These are phyloP conservation scores for Cyclotella distinguenda DNA, from an alignment of 108 stramenopile species.

Conservation along the genomic window DNA sequence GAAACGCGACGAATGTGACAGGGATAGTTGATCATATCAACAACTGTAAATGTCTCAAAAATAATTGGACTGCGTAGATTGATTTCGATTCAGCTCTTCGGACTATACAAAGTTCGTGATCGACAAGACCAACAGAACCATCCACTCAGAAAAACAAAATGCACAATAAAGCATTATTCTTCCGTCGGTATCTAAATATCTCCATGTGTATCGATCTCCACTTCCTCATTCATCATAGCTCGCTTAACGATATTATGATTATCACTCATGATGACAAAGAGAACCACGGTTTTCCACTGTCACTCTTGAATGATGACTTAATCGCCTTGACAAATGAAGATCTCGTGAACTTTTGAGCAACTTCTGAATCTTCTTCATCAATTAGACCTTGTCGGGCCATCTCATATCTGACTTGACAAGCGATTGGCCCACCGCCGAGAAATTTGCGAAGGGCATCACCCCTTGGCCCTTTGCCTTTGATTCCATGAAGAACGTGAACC, in stretches of 20 bases:
- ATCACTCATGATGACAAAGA: background rate
- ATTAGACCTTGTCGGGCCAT: constrained; percentile 29
- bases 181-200: background rate
- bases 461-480: constrained; percentile 66
- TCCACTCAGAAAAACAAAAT: background rate
- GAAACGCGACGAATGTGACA: no score
- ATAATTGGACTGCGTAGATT: no score
- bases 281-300: background rate
- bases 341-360: constrained; percentile 47
- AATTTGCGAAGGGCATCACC: constrained; percentile 71
- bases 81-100: constrained; percentile 15
- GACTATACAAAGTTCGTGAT: background rate
- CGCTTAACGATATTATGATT: background rate
- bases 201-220: background rate
- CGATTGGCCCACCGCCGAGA: constrained; percentile 69
- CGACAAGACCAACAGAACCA: background rate
- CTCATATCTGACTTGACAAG: constrained; percentile 65
- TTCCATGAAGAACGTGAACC: no score
- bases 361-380: constrained; percentile 44
- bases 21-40: no score
- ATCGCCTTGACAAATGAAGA: constrained; percentile 63
- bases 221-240: background rate
- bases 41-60: no score
- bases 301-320: constrained; percentile 37
- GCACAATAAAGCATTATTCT: background rate